phyloP scores from a whole-genome alignment of 331 rosid genomes.

The Acacia concinna region DNA sequence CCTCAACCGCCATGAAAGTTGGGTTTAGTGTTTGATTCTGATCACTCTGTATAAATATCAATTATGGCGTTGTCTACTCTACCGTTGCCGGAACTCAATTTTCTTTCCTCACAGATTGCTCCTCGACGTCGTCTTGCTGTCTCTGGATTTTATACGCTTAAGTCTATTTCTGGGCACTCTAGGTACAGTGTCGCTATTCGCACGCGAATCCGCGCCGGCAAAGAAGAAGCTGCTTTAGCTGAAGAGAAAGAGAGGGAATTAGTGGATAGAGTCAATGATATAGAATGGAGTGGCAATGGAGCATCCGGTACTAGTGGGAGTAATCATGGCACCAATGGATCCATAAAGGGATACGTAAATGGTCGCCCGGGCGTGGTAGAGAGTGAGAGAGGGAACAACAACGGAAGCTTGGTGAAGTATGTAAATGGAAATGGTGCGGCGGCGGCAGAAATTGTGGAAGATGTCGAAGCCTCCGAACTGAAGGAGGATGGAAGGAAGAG shows the following conservation, averaged over 20 bases:
- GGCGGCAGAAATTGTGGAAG: conserved; percentile 45
- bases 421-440: conserved; percentile 71
- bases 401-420: conserved; percentile 69
- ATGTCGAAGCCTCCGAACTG: conserved; percentile 36
- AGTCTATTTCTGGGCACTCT: conserved; percentile 21
- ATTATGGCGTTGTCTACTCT: conserved; percentile 68
- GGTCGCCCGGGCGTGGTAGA: conserved; percentile 44
- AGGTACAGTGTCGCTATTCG: conserved; percentile 34
- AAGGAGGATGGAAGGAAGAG: conserved; percentile 82
- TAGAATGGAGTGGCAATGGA: conserved; percentile 67
- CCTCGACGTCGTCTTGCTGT: conserved; percentile 45
- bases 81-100: conserved; percentile 53
- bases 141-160: conserved; percentile 26
- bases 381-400: conserved; percentile 40
- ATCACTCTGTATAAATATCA: too few species aligned
- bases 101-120: conserved; percentile 54
- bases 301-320: conserved; percentile 38
- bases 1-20: conserved; percentile 39
- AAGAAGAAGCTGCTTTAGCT: conserved; percentile 52
- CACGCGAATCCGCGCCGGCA: conserved; percentile 49
- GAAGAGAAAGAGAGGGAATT: conserved; percentile 42
- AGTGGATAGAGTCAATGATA: conserved; percentile 47
- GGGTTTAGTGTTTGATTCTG: conserved; percentile 38
- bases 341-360: conserved; percentile 44
- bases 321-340: conserved; percentile 40